These are phyloP conservation scores for Cercophora newfieldiana DNA, from an alignment of 495 filamentous ascomycete genomes.

Conservation along the genomic window DNA sequence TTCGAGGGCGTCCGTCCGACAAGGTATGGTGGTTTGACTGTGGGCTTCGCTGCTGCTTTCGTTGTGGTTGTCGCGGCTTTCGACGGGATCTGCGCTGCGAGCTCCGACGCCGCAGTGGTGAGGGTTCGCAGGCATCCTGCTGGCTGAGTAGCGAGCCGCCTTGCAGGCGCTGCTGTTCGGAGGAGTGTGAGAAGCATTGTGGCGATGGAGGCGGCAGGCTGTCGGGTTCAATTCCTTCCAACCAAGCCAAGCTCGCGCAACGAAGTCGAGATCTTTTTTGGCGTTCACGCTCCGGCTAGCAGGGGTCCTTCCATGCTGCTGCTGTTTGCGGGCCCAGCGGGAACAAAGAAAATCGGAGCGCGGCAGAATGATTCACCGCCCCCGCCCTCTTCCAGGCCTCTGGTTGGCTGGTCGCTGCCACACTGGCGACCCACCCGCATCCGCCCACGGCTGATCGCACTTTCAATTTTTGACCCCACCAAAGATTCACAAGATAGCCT, in stretches of 20 bases:
- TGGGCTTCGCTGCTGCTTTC: conserved; percentile 8
- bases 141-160: neutral
- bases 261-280: conserved; percentile 6
- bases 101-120: neutral
- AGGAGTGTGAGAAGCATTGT: neutral
- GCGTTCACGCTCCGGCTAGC: neutral
- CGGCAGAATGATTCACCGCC: conserved; percentile 12
- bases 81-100: neutral
- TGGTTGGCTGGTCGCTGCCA: neutral
- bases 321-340: neutral
- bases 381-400: neutral
- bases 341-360: neutral
- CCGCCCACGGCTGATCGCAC: conserved; percentile 22
- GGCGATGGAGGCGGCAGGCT: neutral
- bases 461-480: conserved; percentile 43
- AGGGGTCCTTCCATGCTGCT: neutral
- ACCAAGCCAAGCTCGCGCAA: neutral
- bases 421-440: conserved; percentile 7
- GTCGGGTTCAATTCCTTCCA: neutral
- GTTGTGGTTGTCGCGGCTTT: neutral
- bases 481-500: conserved; percentile 32
- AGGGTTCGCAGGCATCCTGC: neutral
- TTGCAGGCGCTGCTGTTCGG: neutral
- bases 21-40: conserved; percentile 57
- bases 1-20: conserved; percentile 69